phyloP scores from a whole-genome alignment of 2,329 filamentous ascomycete genomes.

The Plenodomus tracheiphilus region DNA sequence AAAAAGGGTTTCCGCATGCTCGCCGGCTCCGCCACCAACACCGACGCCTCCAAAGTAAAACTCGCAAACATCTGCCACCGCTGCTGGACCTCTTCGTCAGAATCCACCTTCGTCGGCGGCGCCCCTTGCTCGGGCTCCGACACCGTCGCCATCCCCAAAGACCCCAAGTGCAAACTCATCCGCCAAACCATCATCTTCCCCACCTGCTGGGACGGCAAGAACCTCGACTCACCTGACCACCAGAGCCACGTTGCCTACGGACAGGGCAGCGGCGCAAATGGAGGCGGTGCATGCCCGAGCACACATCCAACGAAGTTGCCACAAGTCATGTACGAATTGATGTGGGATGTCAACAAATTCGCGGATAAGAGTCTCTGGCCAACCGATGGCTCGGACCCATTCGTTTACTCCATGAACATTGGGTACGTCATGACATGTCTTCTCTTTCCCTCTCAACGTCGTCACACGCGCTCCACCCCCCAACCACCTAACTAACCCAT shows the following conservation, averaged over 20 bases:
- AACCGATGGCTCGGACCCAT: conserved; percentile 37
- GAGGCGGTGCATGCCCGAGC: conserved; percentile 54
- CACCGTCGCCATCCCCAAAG: conserved; percentile 55
- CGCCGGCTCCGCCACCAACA: conserved; percentile 35
- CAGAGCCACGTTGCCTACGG: conserved; percentile 52
- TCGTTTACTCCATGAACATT: conserved; percentile 41
- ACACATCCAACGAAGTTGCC: conserved; percentile 39
- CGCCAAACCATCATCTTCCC: conserved; percentile 57
- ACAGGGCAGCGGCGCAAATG: conserved; percentile 50
- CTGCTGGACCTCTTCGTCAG: conserved; percentile 49
- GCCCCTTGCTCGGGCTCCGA: conserved; percentile 56
- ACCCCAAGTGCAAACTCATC: conserved; percentile 56
- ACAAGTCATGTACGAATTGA: conserved; percentile 43
- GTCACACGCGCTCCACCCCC: not conserved
- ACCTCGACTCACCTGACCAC: conserved; percentile 39
- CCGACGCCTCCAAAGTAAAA: conserved; percentile 33
- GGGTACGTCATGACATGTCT: too few relatives aligned
- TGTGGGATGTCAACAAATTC: conserved; percentile 40
- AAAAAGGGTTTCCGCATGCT: conserved; percentile 44
- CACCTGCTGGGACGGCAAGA: conserved; percentile 36
- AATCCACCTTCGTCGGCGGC: conserved; percentile 54
- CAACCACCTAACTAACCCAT: not conserved
- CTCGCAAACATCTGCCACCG: conserved; percentile 38
- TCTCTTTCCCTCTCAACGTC: too few relatives aligned
- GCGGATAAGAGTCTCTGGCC: conserved; percentile 37